Conservation (phyloP, 2,329 filamentous ascomycete genomes). For the Penicillium sp. region DNA sequence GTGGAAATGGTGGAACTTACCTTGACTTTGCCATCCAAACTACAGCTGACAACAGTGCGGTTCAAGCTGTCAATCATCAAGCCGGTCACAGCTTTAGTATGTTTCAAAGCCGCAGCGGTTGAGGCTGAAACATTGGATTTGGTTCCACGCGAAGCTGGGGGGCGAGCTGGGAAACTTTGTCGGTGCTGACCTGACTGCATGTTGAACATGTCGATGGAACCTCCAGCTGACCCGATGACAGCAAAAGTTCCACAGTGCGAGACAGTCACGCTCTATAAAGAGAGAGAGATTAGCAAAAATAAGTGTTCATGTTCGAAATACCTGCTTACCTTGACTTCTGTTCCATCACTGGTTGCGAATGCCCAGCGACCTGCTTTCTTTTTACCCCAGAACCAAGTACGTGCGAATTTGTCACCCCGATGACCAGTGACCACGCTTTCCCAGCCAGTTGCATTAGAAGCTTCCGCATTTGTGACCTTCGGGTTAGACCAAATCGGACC, state of each 20-base stretch:
- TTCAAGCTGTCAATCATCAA: slow-evolving; percentile 88
- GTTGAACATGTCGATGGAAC: slow-evolving; percentile 92
- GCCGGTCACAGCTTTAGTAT: slow-evolving; percentile 80
- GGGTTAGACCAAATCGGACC: slow-evolving; percentile 81
- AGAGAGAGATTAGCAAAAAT: slow-evolving; percentile 1
- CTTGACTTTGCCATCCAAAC: slow-evolving; percentile 87
- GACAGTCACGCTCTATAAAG: slow-evolving; percentile 71
- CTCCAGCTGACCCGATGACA: slow-evolving; percentile 77
- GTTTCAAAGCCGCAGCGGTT: slow-evolving; percentile 61
- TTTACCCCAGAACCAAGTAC: slow-evolving; percentile 98
- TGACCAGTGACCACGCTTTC: slow-evolving; percentile 96
- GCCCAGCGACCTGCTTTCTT: slow-evolving; percentile 92
- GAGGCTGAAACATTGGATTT: slow-evolving; percentile 44
- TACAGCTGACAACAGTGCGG: slow-evolving; percentile 78
- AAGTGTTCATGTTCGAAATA: not conserved
- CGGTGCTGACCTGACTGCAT: slow-evolving; percentile 88
- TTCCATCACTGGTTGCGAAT: slow-evolving; percentile 78
- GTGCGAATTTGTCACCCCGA: slow-evolving; percentile 75
- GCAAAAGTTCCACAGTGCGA: slow-evolving; percentile 94
- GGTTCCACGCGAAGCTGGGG: slow-evolving; percentile 62
- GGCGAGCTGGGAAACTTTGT: slow-evolving; percentile 77
- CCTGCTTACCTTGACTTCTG: slow-evolving; percentile 61
- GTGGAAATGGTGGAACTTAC: slow-evolving; percentile 27
- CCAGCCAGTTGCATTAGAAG: slow-evolving; percentile 83
- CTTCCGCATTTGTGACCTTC: slow-evolving; percentile 64